Evolutionary conservation across 768 basidiomycete genomes (phyloP), one percentile per base, ranked within the genome.

Genomic region (Psilocybe sp.): DNA sequence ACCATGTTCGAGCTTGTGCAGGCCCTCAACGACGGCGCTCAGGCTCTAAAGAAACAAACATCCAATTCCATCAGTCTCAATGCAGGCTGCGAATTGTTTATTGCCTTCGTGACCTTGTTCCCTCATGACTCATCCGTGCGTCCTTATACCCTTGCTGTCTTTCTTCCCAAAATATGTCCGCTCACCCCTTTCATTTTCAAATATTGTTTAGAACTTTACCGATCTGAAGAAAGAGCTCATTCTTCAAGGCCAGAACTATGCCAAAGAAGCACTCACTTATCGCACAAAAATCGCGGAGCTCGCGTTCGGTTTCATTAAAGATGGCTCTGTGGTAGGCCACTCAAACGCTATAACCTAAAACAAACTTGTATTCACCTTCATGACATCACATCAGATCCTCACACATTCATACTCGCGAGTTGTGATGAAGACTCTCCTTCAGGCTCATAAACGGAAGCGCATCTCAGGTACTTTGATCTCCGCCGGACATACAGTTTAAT

Each of bases 391-490:
- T 51, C 64, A 98, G 92, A 94, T 99, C 63, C 80, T 99, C 50
- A 98, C 94, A 2, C 97, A 99, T 69, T 93, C 92, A 32, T 95
- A 95, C 73, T 98, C 94, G 19, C 80, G 97, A 60, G 94, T 98
- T 40, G 96, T 99, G 48, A 87, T 95, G 74, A 85, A 92, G 69
- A 89, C 95, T 33, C 78, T 99, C 46, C 77, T 98, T 40, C 81
- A 87, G 50, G 95, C 97, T 14, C 92, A 96, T 66, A 78, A 86
- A 62, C 83, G 81, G 65, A 98, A 98, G 73, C 81, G 95, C 49
- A 92, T 98, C 68, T 92, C 91, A 61, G 80, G 79, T 79, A 54
- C 55, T 59, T 65, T 49, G 19, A 31, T 20, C 44, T 44, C 40
- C 12, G 51, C 48, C 31, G 50, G 46, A 49, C 52, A 56, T 44